Base-by-base conservation (phyloP, 2,329 filamentous ascomycete species). In the Fusarium robinianum region DNA sequence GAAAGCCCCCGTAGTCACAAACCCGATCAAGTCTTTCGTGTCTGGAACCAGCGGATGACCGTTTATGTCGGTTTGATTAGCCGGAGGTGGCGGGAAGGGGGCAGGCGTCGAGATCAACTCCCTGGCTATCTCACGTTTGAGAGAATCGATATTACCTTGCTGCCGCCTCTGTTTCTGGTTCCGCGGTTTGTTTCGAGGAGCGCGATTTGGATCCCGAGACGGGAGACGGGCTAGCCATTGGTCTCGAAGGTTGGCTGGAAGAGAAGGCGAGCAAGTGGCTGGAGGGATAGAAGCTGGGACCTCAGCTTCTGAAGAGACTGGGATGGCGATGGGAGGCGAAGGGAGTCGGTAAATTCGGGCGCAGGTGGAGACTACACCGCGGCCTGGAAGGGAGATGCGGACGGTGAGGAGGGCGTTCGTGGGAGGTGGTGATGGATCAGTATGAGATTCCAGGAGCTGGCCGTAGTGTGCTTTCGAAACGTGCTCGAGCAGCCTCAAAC, bases 331-430 rank as follows among this genome's bases (percentile, higher is more conserved):
- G 0, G 58, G 49, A 2, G 41, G 44, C 2, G 72, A 67, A 3
- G n/a, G 92, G 11, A 97, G 81, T 10, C 88, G 84, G 68, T 97
- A 99, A 53, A 97, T 84, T 23, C 94, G 81, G 4, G 92, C 89
- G 64, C 86, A 88, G 3, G 81, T 72, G 1, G 71, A 75, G 4
- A 85, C 87, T 1, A 85, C 79, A 17, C 94, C 92, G 42, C 89
- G 83, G 25, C 77, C 74, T 7, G 87, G 64, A 31, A 94, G 75
- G 1, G 74, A 82, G 40, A 97, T 73, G 35, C 78, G 80, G 31
- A 91, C 77, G 0, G 82, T 85, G 38, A 85, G 70, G 24, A 82
- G 56, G 14, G 72, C 64, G 37, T 72, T 66, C 8, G 60, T 44
- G 1, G 70, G 67, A 5, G 68, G 63, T 0, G 56, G 36, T 4